These are phyloP conservation scores for Stramenopiles sp. DNA, from an alignment of 352 stramenopile genomes.

Conservation along the genomic window DNA sequence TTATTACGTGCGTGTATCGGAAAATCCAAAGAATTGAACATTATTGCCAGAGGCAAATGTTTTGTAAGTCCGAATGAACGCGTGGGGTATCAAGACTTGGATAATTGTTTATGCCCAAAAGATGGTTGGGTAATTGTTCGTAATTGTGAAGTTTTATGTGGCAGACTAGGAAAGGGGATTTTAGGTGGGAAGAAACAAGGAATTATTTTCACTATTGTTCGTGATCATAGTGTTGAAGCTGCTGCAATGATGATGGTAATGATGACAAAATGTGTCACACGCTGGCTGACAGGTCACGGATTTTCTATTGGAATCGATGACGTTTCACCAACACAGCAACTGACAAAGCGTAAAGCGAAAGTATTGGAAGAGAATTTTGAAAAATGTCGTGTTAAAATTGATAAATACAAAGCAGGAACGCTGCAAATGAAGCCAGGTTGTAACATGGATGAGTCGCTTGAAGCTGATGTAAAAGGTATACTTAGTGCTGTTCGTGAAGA, in stretches of 20 bases:
- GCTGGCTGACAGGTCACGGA: constrained; percentile 82
- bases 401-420: constrained; percentile 55
- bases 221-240: constrained; percentile 53
- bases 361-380: constrained; percentile 29
- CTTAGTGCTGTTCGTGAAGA: constrained; percentile 84
- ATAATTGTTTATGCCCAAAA: constrained; percentile 91
- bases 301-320: constrained; percentile 99
- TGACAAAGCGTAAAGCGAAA: constrained; percentile 63
- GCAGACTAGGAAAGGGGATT: constrained; percentile 92
- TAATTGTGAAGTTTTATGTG: constrained; percentile 83
- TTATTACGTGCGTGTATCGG: constrained; percentile 23
- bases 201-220: constrained; percentile 83
- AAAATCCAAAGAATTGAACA: constrained; percentile 23
- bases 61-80: constrained; percentile 35
- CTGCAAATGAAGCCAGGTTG: constrained; percentile 77
- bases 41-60: constrained; percentile 73
- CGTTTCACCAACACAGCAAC: constrained; percentile 70
- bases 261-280: constrained; percentile 74
- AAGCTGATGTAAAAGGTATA: constrained; percentile 89
- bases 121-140: constrained; percentile 83
- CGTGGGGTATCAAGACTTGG: constrained; percentile 29
- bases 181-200: constrained; percentile 89
- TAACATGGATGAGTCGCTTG: constrained; percentile 77
- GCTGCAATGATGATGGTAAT: constrained; percentile 86
- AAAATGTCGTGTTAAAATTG: constrained; percentile 48